Conservation (phyloP, 1,284 basidiomycete species). For the Apiotrichum mycotoxinovorans region DNA sequence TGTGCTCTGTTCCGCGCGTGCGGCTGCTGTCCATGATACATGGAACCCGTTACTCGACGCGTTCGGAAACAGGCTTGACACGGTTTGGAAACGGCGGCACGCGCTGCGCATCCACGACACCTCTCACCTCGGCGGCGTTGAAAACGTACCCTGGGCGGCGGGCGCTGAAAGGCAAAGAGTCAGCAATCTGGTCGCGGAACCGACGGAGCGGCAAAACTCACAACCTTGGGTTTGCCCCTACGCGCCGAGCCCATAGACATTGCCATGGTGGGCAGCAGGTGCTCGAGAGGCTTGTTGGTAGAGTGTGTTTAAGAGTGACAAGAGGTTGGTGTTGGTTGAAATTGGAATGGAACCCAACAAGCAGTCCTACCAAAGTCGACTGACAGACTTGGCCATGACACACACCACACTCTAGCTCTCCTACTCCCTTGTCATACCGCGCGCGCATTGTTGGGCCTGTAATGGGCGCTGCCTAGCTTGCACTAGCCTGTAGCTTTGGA, state of each 20-base stretch:
- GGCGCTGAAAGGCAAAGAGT: slow-evolving; percentile 27
- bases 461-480: too few species aligned
- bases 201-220: slow-evolving; percentile 16
- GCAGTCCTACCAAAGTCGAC: too few species aligned
- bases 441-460: too few species aligned
- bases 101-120: background rate
- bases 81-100: background rate
- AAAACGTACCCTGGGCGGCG: slow-evolving; percentile 38
- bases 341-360: background rate
- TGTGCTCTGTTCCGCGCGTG: too few species aligned
- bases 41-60: too few species aligned
- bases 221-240: slow-evolving; percentile 46
- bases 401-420: too few species aligned
- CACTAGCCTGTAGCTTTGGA: too few species aligned
- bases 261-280: slow-evolving; percentile 26
- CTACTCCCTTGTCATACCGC: too few species aligned
- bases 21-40: too few species aligned
- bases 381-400: too few species aligned
- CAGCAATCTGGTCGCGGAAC: background rate
- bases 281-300: background rate
- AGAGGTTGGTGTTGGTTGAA: background rate
- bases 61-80: background rate
- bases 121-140: background rate
- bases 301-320: background rate
- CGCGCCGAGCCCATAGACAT: slow-evolving; percentile 39